Percentiles rank a stretch among this genome's conserved stretches.
phyloP scores from a whole-genome alignment of 78 protist genomes.

The Blattamonas nauphoetae region DNA sequence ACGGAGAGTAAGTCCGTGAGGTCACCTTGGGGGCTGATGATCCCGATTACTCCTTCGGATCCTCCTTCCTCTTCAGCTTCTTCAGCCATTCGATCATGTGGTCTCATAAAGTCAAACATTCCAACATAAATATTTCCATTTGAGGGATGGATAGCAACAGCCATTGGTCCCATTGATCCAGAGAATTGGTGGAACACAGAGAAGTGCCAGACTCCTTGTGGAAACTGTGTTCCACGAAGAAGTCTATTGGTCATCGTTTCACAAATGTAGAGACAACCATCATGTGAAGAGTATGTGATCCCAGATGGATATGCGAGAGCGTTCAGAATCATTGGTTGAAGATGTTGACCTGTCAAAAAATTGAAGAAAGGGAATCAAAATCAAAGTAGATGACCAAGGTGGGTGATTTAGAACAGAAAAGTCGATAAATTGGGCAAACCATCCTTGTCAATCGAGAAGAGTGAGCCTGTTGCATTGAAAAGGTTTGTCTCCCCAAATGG shows the following conservation, averaged over 20 bases:
- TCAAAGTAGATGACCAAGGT: neutral
- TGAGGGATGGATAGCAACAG: conserved; percentile 13
- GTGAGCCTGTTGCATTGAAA: neutral
- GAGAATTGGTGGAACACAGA: conserved; percentile 36
- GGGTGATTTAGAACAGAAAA: neutral
- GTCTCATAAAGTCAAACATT: conserved; percentile 12
- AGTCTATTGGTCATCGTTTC: conserved; percentile 16
- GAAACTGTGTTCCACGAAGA: conserved; percentile 15
- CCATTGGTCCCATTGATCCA: conserved; percentile 30
- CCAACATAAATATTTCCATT: conserved; percentile 25
- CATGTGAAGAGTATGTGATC: neutral
- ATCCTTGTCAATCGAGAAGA: neutral
- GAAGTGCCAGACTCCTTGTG: conserved; percentile 19
- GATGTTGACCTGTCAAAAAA: neutral
- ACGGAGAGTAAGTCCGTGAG: neutral
- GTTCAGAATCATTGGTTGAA: neutral
- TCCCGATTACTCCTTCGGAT: neutral
- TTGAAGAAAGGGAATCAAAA: too few species aligned
- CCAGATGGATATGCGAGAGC: conserved; percentile 26
- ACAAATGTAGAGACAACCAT: conserved; percentile 11
- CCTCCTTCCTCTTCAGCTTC: too few species aligned
- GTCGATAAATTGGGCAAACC: neutral
- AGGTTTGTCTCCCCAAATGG: conserved; percentile 13
- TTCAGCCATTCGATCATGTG: neutral
- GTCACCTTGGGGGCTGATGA: neutral